Conservation (phyloP, 78 protist genomes). For the Dictyostelium brefeldianum region DNA sequence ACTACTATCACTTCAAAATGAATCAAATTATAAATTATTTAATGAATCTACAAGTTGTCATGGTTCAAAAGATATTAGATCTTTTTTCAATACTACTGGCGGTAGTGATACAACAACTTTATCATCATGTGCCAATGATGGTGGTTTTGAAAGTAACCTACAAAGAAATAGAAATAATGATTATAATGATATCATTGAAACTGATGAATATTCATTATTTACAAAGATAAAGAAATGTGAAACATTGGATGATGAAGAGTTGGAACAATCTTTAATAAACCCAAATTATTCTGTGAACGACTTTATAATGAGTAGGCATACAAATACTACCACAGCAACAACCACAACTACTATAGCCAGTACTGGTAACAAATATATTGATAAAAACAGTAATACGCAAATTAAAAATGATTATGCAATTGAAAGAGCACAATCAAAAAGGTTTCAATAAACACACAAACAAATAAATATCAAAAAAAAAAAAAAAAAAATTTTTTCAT, state of each 20-base stretch:
- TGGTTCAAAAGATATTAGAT: conserved; percentile 17
- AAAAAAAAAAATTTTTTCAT: not conserved
- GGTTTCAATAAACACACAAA: not conserved
- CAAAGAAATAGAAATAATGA: not conserved
- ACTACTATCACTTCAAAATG: not conserved
- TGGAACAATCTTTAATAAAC: not conserved
- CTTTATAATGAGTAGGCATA: too few species aligned
- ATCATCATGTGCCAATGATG: not conserved
- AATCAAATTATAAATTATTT: conserved; percentile 20
- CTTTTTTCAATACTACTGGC: not conserved
- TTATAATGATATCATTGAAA: not conserved
- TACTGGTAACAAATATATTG: not conserved
- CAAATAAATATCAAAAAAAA: too few species aligned
- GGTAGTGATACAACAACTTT: not conserved
- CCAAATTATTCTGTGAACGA: not conserved
- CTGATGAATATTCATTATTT: conserved; percentile 33
- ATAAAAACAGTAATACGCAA: not conserved
- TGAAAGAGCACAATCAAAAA: conserved; percentile 5
- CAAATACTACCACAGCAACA: too few species aligned
- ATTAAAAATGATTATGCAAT: not conserved
- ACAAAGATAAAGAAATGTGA: not conserved
- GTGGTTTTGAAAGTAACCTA: not conserved
- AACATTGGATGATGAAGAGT: not conserved
- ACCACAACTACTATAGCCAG: too few species aligned
- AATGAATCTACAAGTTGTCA: conserved; percentile 15